Evolutionary conservation across 148 eudicot species (phyloP).

Genomic region (Limonium bicolor): DNA sequence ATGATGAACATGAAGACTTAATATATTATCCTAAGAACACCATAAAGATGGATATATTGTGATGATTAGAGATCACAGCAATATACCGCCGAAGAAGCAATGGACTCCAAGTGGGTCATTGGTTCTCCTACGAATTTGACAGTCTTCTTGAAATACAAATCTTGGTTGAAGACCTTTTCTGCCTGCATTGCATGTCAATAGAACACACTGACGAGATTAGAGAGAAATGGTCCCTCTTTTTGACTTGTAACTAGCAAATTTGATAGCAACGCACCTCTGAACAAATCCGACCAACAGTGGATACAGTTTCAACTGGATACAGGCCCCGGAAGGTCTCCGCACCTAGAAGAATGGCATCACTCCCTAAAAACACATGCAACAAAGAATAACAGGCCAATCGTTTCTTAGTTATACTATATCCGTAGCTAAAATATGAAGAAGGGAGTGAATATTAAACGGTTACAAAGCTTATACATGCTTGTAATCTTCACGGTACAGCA

Average conservation of each 20-base stretch:
- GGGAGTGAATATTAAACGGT: too few species aligned
- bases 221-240: not conserved
- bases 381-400: too few species aligned
- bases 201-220: not conserved
- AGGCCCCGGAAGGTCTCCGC: slow-evolving; percentile 90
- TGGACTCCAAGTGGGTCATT: slow-evolving; percentile 57
- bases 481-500: too few species aligned
- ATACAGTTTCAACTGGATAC: slow-evolving; percentile 83
- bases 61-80: not conserved
- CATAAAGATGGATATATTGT: not conserved
- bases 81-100: slow-evolving; percentile 61
- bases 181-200: slow-evolving; percentile 24
- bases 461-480: too few species aligned
- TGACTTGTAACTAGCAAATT: not conserved
- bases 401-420: too few species aligned
- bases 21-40: not conserved
- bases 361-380: slow-evolving; percentile 35
- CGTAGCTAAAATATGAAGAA: too few species aligned
- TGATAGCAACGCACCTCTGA: slow-evolving; percentile 43
- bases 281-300: slow-evolving; percentile 80
- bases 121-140: slow-evolving; percentile 64
- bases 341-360: slow-evolving; percentile 97
- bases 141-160: slow-evolving; percentile 51
- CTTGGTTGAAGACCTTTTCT: slow-evolving; percentile 68
- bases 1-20: not conserved